Base-by-base conservation (phyloP, 129 eudicot genomes). In the Tagetes patula region DNA sequence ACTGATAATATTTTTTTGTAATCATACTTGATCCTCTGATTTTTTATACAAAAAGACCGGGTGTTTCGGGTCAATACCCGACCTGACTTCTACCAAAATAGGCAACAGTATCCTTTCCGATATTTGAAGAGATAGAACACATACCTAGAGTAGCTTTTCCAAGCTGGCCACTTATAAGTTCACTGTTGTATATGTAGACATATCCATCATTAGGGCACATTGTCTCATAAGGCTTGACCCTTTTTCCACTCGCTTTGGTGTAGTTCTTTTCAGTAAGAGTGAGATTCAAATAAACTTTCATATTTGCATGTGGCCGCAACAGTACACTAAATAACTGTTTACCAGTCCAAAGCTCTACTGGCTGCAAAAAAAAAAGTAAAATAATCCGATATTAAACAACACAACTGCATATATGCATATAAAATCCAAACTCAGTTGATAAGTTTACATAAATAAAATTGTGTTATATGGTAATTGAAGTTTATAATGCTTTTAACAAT, bases 261-360 rank as follows among this genome's bases (percentile, higher is more conserved):
- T 88, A 90, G 77, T 14, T 85, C 74, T 91, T 95, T 78, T 95
- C 96, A 20, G 82, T 80, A 58, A 90, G 85, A 55, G 96, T 88
- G 30, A 95, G 90, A 82, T 88, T 95, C 76, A 95, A 66, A 82
- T 88, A 95, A 64, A 95, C 99, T 72, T 80, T 85, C 97, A 90
- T 86, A 62, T 79, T 77, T 69, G 97, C 94, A 90, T 88, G 80
- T 32, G 99, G 94, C 1, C 97, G 87, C 80, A 95, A 69, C 40
- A 95, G 86, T 46, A 95, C 87, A 81, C 71, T 85, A 73, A 95
- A 88, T 77, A 95, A 70, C n/a, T 95, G 99, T 77, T 95, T 95
- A 71, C 99, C 99, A 14, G 97, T 95, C 99, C 99, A 90, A 11
- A 95, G 91, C 87, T 90, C 97, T 68, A 95, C 64, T 5, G 99